Evolutionary conservation across 2,329 filamentous ascomycete species (phyloP), one percentile per base, ranked within the genome.

Genomic region (Neofusicoccum parvum): DNA sequence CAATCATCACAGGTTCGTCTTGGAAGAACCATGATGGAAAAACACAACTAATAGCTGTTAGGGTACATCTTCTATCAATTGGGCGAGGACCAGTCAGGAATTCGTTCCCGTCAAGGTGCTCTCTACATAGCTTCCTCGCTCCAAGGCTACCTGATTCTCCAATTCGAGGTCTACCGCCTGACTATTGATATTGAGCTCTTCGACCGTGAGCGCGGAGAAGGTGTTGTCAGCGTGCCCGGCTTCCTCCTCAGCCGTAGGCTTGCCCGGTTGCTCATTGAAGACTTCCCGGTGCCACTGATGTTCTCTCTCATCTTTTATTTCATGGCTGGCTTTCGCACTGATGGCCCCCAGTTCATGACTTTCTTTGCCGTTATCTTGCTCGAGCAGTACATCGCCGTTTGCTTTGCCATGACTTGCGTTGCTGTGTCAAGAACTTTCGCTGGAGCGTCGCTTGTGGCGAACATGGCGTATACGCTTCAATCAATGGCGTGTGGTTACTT

Each of bases 401-500:
- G 87, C 0, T 90, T 90, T 70, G 90, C 91, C 1, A 87, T 88
- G 68, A 82, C 87, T 1, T 90, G 89, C 65, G 86, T 94, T 2
- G 84, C 87, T 0, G 78, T 89, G 0, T 85, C 86, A 0, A 81
- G 91, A 51, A 83, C 88, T 68, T 93, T 94, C 72, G 84, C 90
- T 0, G 87, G 87, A 0, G 90, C 90, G 0, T 90, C 87, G 71
- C 74, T 94, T 27, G 87, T 92, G 53, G 90, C 87, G 10, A 94
- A 94, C 70, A 77, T 93, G 54, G 85, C 83, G 0, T 93, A 88
- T 70, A 94, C 91, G 0, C 69, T 93, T 20, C 91, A 94, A 72
- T 89, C 86, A 1, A 87, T 92, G 80, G 88, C 88, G 0, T 92
- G 90, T 68, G 91, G 91, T 1, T 92, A 89, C 75, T 93, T 94